Conservation (phyloP, 306 rosid species). For the Hippophae rhamnoides region DNA sequence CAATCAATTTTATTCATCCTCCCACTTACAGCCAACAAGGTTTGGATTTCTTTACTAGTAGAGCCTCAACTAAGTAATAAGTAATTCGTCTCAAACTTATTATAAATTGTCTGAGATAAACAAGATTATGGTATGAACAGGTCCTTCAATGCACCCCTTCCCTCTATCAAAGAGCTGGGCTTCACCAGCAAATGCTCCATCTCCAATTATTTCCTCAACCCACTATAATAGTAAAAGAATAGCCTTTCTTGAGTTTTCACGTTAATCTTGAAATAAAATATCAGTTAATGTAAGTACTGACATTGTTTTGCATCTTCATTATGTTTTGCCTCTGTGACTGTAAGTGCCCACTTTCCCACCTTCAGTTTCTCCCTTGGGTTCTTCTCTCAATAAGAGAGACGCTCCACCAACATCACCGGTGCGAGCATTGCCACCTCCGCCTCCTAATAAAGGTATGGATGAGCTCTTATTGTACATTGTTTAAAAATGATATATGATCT, state of each 20-base stretch:
- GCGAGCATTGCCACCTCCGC: constrained; percentile 77
- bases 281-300: constrained; percentile 9
- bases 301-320: constrained; percentile 9
- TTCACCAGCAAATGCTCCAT: constrained; percentile 35
- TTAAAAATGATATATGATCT: not conserved
- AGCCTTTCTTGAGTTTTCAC: constrained; percentile 8
- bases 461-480: constrained; percentile 7
- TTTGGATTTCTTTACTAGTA: constrained; percentile 18
- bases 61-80: not conserved
- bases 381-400: constrained; percentile 38
- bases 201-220: constrained; percentile 34
- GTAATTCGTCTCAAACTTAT: too few species aligned
- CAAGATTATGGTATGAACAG: constrained; percentile 21
- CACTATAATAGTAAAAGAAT: constrained; percentile 40
- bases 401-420: constrained; percentile 54
- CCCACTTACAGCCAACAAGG: constrained; percentile 48
- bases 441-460: constrained; percentile 64
- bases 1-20: constrained; percentile 31
- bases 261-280: constrained; percentile 1
- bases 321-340: constrained; percentile 18
- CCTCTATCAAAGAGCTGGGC: constrained; percentile 32
- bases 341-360: constrained; percentile 58
- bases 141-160: constrained; percentile 44
- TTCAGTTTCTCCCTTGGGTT: constrained; percentile 50
- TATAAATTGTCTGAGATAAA: not conserved